These are phyloP conservation scores for Platanthera zijinensis DNA, from an alignment of 106 monocot genomes.

Conservation along the genomic window DNA sequence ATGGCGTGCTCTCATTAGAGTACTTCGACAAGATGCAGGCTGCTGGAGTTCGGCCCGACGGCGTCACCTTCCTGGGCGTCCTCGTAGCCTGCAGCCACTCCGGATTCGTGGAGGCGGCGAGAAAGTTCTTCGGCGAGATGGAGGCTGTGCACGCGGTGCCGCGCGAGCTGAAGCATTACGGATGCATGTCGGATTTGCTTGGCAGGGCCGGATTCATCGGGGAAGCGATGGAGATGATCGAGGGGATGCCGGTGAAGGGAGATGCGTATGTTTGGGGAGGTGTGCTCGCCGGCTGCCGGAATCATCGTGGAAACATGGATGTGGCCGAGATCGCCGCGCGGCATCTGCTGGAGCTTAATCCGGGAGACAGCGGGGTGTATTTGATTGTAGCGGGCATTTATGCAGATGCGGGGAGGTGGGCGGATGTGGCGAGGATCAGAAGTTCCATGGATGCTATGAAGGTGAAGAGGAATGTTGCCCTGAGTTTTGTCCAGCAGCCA, in stretches of 20 bases:
- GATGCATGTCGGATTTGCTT: slow-evolving; percentile 60
- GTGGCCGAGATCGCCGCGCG: slow-evolving; percentile 35
- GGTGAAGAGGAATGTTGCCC: slow-evolving; percentile 30
- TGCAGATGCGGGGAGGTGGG: slow-evolving; percentile 44
- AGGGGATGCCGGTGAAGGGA: slow-evolving; percentile 45
- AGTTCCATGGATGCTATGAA: slow-evolving; percentile 27
- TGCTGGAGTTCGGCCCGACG: slow-evolving; percentile 30
- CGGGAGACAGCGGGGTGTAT: slow-evolving; percentile 50
- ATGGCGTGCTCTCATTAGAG: slow-evolving; percentile 34
- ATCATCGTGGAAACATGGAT: slow-evolving; percentile 42
- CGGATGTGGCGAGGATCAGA: slow-evolving; percentile 37
- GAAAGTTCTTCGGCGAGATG: slow-evolving; percentile 38
- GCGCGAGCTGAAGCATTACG: slow-evolving; percentile 61
- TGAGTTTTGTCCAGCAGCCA: slow-evolving; percentile 24
- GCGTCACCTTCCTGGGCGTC: slow-evolving; percentile 40
- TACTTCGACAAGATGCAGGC: slow-evolving; percentile 38
- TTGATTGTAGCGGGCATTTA: slow-evolving; percentile 49
- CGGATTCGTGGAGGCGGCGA: slow-evolving; percentile 27
- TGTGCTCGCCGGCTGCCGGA: slow-evolving; percentile 46
- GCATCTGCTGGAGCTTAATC: slow-evolving; percentile 25
- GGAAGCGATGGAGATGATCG: slow-evolving; percentile 52
- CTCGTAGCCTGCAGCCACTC: slow-evolving; percentile 50
- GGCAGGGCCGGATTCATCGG: slow-evolving; percentile 47
- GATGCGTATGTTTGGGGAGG: slow-evolving; percentile 64
- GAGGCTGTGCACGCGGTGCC: slow-evolving; percentile 23